A percentile compares a stretch with the other conserved stretches of the same genome.
Evolutionary conservation across 2,329 filamentous ascomycete genomes (phyloP).

Genomic region (Fusarium sp.): DNA sequence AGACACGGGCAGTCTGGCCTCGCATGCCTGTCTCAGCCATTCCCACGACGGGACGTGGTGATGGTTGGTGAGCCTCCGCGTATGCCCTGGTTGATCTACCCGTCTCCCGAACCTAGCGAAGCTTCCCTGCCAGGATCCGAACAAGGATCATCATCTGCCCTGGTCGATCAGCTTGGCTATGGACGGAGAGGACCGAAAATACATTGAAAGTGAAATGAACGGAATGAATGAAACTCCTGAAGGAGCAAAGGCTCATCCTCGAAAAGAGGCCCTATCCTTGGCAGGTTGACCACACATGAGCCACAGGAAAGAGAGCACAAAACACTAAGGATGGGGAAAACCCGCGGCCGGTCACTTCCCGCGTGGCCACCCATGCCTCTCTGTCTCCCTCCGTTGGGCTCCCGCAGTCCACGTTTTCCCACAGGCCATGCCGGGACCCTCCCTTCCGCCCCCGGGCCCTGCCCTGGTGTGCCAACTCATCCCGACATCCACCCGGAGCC

Average conservation of each 20-base stretch:
- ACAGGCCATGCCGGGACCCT: neutral
- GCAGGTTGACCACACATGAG: neutral
- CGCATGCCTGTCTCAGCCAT: conserved; percentile 18
- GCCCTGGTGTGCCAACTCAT: conserved; percentile 34
- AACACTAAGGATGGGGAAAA: conserved; percentile 1
- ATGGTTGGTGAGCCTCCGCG: conserved; percentile 8
- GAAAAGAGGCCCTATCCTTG: neutral
- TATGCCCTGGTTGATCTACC: conserved; percentile 33
- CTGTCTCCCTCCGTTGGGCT: conserved; percentile 9
- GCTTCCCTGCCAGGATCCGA: conserved; percentile 8
- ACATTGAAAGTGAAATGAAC: neutral
- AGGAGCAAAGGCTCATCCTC: neutral
- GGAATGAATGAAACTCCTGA: neutral
- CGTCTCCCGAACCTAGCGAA: conserved; percentile 25
- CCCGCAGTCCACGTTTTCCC: conserved; percentile 28
- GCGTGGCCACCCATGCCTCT: conserved; percentile 8
- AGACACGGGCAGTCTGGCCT: conserved; percentile 8
- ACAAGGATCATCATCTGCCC: conserved; percentile 18
- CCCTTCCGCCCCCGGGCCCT: conserved; percentile 1
- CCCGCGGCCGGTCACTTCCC: conserved; percentile 7
- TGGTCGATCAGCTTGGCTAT: neutral
- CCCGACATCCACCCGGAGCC: conserved; percentile 1
- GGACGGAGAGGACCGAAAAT: neutral
- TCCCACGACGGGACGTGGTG: conserved; percentile 8
- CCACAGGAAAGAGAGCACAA: neutral